Conservation (phyloP, 176 grass and related monocot species). For the Hyparrhenia diplandra region DNA sequence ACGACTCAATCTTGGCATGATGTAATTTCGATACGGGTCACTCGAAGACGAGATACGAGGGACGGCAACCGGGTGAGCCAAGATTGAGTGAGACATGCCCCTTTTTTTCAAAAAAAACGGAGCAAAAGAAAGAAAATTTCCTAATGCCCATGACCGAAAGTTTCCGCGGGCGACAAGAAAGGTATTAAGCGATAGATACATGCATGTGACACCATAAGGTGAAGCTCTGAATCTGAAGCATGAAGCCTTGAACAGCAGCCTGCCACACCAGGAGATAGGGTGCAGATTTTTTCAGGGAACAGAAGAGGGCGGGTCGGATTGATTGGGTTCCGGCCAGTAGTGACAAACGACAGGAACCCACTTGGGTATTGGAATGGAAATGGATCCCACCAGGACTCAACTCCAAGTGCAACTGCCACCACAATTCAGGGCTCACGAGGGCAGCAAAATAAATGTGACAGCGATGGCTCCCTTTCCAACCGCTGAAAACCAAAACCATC, state of each 20-base stretch:
- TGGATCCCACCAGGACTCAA: not conserved
- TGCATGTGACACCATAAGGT: no score
- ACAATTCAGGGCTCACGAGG: not conserved
- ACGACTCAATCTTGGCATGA: not conserved
- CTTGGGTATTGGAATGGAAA: slow-evolving; percentile 1
- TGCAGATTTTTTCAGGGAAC: slow-evolving; percentile 4
- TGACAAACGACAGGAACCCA: slow-evolving; percentile 8
- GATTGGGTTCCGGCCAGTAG: not conserved
- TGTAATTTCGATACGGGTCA: not conserved
- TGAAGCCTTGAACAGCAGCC: not conserved
- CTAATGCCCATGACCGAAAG: not conserved
- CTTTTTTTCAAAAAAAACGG: not conserved
- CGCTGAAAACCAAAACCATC: not conserved
- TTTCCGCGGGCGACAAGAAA: not conserved
- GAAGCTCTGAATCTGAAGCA: no score
- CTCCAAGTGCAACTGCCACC: not conserved
- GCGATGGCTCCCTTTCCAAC: not conserved
- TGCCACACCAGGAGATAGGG: not conserved
- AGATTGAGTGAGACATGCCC: not conserved
- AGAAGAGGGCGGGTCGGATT: not conserved
- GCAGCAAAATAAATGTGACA: slow-evolving; percentile 5
- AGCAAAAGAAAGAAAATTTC: not conserved
- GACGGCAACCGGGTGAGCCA: not conserved
- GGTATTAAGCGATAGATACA: not conserved
- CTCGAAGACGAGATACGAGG: not conserved